Base-by-base conservation (phyloP, 169 alveolate genomes). In the Cryptosporidium xiaoi region DNA sequence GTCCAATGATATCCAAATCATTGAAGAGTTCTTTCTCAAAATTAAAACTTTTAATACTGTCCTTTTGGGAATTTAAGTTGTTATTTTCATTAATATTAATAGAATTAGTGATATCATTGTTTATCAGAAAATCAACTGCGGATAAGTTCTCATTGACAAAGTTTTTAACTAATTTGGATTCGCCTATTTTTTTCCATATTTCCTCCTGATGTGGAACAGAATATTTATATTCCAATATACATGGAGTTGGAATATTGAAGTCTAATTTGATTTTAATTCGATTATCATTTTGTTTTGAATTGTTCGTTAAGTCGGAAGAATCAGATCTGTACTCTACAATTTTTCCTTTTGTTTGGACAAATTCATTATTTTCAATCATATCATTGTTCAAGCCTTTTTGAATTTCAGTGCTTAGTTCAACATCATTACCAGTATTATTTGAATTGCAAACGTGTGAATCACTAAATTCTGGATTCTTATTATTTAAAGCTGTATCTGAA, bases 21-120 rank as follows among this genome's bases (percentile, higher is more conserved):
- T 82, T 77, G 82, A 98, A 98, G 12, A 96, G 94, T 31, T 89
- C 90, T 64, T 96, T 96, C 84, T 94, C 93, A 83, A 95, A 90
- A 67, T 66, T 65, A 46, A 84, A 82, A 29, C 91, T 66, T 36
- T 51, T 53, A 5, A 12, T 27, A 2, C 18, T 5, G 24, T 24
- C n/a, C 12, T 65, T 27, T 66, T 20, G 34, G 2, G 50, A 66
- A 16, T 48, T 40, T 0, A 29, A 46, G 55, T 16, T 44, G 36
- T 64, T 64, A 4, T 64, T 69, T 33, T 69, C 83, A 33, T 69
- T 27, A 16, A 51, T 69, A 55, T 69, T 24, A 55, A 69, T 69
- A 4, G 55, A 51, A 18, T 24, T 44, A 24, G 55, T 31, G 12
- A 69, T 69, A 24, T 69, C 68, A 6, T 51, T 53, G 29, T 69